Evolutionary conservation across 2,329 filamentous ascomycete species (phyloP).

Genomic region (Pseudocercospora vitis): DNA sequence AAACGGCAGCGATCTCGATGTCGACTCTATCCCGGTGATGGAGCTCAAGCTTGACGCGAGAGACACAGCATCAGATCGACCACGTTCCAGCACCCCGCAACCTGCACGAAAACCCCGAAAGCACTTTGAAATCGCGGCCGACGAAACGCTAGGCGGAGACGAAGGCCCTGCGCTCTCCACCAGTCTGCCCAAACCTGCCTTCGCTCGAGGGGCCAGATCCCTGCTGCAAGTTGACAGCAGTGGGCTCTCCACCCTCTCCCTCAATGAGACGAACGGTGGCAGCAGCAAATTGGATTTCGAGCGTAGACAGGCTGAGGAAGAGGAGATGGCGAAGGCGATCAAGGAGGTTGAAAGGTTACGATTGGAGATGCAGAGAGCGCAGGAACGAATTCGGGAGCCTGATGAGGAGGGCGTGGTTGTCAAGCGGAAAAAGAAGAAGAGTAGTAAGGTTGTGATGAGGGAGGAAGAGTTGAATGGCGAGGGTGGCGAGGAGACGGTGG

Average conservation of each 20-base stretch:
- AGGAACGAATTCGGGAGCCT: constrained; percentile 69
- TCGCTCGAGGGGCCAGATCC: constrained; percentile 56
- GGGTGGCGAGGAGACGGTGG: constrained; percentile 20
- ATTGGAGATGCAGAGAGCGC: constrained; percentile 83
- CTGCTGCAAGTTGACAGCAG: constrained; percentile 86
- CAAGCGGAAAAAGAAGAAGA: constrained; percentile 57
- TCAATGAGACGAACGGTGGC: constrained; percentile 53
- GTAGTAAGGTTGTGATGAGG: constrained; percentile 39
- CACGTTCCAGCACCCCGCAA: constrained; percentile 17
- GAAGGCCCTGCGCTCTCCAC: constrained; percentile 21
- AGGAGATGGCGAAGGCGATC: constrained; percentile 85
- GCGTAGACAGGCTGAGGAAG: constrained; percentile 71
- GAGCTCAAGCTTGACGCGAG: constrained; percentile 70
- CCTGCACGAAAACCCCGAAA: constrained; percentile 35
- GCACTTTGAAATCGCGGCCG: constrained; percentile 48
- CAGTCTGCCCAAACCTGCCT: constrained; percentile 34
- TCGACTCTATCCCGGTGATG: constrained; percentile 96
- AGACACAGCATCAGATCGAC: constrained; percentile 16
- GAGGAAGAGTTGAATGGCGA: constrained; percentile 14
- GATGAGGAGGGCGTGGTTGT: constrained; percentile 63
- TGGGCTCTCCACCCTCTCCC: constrained; percentile 69
- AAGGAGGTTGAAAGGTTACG: constrained; percentile 83
- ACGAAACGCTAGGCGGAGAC: constrained; percentile 49
- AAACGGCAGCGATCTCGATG: constrained; percentile 78
- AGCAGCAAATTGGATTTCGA: constrained; percentile 58